A percentile compares a stretch with the other conserved stretches of the same genome.
phyloP scores from a whole-genome alignment of 805 yeast species.

The Helenozyma rhizophorensis region DNA sequence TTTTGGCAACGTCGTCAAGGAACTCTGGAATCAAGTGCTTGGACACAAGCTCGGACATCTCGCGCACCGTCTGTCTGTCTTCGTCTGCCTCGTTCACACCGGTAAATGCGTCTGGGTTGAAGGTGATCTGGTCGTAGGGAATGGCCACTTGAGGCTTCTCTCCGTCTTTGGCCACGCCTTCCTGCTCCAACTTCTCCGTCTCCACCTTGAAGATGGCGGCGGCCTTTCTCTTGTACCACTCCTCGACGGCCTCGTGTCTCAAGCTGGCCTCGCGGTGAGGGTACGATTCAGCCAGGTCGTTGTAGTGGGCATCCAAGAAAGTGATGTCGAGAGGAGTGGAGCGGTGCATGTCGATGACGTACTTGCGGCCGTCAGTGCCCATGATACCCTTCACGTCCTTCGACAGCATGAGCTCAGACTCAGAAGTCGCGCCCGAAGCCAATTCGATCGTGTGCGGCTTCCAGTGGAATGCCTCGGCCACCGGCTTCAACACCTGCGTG shows the following conservation, averaged over 20 bases:
- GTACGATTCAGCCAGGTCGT: constrained; percentile 46
- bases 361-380: constrained; percentile 83
- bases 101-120: constrained; percentile 78
- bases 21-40: constrained; percentile 59
- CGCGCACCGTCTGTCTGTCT: constrained; percentile 66
- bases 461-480: constrained; percentile 75
- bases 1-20: constrained; percentile 49
- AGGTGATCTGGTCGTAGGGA: constrained; percentile 49
- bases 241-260: constrained; percentile 85
- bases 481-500: constrained; percentile 48
- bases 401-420: constrained; percentile 57
- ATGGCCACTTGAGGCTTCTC: constrained; percentile 48
- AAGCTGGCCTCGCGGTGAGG: constrained; percentile 79
- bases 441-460: constrained; percentile 60
- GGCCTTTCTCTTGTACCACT: constrained; percentile 78
- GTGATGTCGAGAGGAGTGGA: constrained; percentile 80
- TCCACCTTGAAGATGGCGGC: constrained; percentile 48
- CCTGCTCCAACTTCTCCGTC: constrained; percentile 41
- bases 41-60: constrained; percentile 60
- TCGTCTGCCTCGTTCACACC: constrained; percentile 35
- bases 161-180: constrained; percentile 31
- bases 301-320: constrained; percentile 59
- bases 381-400: constrained; percentile 78
- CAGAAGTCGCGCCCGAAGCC: constrained; percentile 37
- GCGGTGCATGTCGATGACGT: constrained; percentile 79